A percentile compares a stretch with the other conserved stretches of the same genome.
These are phyloP conservation scores for Oehlia diaphana DNA, from an alignment of 192 early-diverging fungal species.

Conservation along the genomic window DNA sequence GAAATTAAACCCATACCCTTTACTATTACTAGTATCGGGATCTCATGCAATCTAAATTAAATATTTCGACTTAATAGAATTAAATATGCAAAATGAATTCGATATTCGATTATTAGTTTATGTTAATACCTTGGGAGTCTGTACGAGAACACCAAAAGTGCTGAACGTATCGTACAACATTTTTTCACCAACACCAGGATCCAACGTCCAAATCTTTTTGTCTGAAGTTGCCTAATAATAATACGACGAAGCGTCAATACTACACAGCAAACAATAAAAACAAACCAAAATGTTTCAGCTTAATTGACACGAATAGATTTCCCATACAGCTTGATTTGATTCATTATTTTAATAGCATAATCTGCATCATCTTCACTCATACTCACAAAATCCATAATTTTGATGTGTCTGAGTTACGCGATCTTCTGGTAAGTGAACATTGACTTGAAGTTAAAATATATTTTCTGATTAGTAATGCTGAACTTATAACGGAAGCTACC, in stretches of 20 bases:
- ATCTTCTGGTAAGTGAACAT: no score
- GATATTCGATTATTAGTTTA: background rate
- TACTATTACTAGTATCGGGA: constrained; percentile 78
- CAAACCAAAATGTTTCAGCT: no score
- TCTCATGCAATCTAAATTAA: constrained; percentile 72
- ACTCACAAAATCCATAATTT: constrained; percentile 88
- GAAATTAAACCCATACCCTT: constrained; percentile 97
- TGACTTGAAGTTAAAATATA: no score
- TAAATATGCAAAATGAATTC: background rate
- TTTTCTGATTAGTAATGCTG: no score
- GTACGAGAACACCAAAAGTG: constrained; percentile 89
- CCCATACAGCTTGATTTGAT: constrained; percentile 51
- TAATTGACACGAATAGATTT: constrained; percentile 97
- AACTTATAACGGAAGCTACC: no score
- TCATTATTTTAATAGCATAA: constrained; percentile 72
- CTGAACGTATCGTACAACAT: constrained; percentile 64
- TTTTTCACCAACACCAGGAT: no score
- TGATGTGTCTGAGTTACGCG: no score
- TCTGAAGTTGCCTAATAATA: constrained; percentile 41
- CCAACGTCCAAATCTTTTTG: no score
- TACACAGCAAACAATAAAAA: background rate
- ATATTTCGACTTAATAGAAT: no score
- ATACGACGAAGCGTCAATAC: background rate
- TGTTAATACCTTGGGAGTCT: constrained; percentile 69
- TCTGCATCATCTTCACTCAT: constrained; percentile 92